phyloP scores from a whole-genome alignment of 495 filamentous ascomycete species.

The Xylaria nigripes region DNA sequence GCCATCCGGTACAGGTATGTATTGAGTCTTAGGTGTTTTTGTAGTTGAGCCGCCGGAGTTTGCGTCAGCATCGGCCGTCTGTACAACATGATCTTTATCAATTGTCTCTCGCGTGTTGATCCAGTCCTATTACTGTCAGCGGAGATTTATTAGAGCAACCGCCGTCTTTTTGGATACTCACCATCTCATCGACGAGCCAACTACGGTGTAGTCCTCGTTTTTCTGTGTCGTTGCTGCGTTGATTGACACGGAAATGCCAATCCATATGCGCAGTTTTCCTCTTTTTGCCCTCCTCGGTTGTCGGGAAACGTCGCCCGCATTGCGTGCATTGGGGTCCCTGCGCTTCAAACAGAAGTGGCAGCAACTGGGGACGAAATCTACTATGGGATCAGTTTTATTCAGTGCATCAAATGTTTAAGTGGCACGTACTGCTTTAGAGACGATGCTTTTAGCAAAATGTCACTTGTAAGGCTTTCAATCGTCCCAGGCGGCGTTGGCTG shows the following conservation, averaged over 20 bases:
- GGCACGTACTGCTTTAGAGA: constrained; percentile 71
- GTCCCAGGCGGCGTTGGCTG: constrained; percentile 9
- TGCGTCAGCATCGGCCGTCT: constrained; percentile 16
- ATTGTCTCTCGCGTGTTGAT: constrained; percentile 69
- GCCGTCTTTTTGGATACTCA: constrained; percentile 37
- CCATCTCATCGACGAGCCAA: constrained; percentile 89
- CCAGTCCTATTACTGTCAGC: constrained; percentile 58
- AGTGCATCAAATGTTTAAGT: constrained; percentile 4
- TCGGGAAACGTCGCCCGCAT: constrained; percentile 78
- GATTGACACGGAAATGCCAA: constrained; percentile 95
- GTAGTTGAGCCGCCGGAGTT: constrained; percentile 11
- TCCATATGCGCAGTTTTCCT: constrained; percentile 91
- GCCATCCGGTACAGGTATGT: constrained; percentile 75
- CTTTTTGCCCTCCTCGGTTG: constrained; percentile 66
- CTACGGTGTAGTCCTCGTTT: constrained; percentile 78
- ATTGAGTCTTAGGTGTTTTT: constrained; percentile 55
- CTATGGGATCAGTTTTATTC: constrained; percentile 17
- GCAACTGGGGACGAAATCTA: constrained; percentile 67
- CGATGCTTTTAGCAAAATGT: constrained; percentile 59
- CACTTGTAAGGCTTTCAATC: constrained; percentile 39
- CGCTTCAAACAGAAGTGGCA: constrained; percentile 65
- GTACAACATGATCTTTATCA: constrained; percentile 50
- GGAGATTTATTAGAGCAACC: not conserved
- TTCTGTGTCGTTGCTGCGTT: constrained; percentile 72
- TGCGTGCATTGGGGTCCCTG: constrained; percentile 79